Evolutionary conservation across 805 yeast genomes (phyloP), one percentile per base, ranked within the genome.

Genomic region (Ogataea neopini): DNA sequence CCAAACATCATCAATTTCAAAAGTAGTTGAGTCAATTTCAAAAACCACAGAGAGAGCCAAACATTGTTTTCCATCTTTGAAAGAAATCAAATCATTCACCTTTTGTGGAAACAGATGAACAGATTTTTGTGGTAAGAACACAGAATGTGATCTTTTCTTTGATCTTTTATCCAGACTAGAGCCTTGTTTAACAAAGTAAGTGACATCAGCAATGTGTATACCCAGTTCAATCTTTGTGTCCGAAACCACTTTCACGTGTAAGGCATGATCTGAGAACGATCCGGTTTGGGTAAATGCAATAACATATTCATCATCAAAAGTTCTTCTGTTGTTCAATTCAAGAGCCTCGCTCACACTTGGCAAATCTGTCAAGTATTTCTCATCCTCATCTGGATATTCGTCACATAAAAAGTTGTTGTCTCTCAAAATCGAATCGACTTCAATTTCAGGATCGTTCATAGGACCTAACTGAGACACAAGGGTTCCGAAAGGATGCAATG

Each of bases 401-500:
- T 87, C 92, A 59, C 88, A 84, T 52, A 84, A 70, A 59, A 87
- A 87, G 68, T 87, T 87, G 65, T 85, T 86, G 59, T 87, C 98
- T 61, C 97, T 81, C 56, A 94, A 74, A 45, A 94, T 85, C 0
- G 97, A 88, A 64, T 86, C 92, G 51, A 90, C 80, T 65, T 90
- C 96, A 35, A 92, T 88, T 18, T 76, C 72, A 2, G 83, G 77
- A 52, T 85, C 92, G 54, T 83, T 88, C 59, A 87, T 81, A 32
- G 81, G 77, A 19, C 99, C 99, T 52, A 94, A 73, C 57, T 87
- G 88, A 39, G 91, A 86, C 20, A 92, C 85, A 48, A 94, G 73
- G 25, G 96, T 90, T 59, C 99, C 99, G 63, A 94, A 94, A 4
- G 99, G 99, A 73, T 94, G 99, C 66, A 94, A 77, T 0, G 98